These are phyloP conservation scores for Tilletia walkeri DNA, from an alignment of 1,284 basidiomycete species.

Conservation along the genomic window DNA sequence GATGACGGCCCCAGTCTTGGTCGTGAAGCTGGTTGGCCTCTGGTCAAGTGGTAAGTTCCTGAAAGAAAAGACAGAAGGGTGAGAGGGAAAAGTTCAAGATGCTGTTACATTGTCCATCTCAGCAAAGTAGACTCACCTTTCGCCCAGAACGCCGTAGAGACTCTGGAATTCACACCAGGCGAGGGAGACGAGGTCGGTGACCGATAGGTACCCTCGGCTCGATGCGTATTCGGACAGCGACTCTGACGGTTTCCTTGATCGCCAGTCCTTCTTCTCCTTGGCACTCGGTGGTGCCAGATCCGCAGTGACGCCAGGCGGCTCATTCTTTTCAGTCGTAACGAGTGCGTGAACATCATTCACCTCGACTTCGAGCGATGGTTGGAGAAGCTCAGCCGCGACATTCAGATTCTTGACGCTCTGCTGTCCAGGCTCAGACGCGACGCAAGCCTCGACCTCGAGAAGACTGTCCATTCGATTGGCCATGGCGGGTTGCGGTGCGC, in stretches of 20 bases:
- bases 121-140: neutral
- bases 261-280: neutral
- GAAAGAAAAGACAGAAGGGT: constrained; percentile 10
- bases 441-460: too few relatives aligned
- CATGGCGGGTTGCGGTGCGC: too few relatives aligned
- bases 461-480: too few relatives aligned
- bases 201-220: constrained; percentile 28
- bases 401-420: too few relatives aligned
- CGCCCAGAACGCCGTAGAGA: constrained; percentile 40
- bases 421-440: too few relatives aligned
- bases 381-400: too few relatives aligned
- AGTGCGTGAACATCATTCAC: constrained; percentile 2
- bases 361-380: neutral
- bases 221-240: constrained; percentile 1
- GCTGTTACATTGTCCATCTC: neutral
- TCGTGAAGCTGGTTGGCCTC: constrained; percentile 40
- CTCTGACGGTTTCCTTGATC: neutral
- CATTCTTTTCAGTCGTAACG: neutral
- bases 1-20: constrained; percentile 33
- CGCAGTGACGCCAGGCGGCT: too few relatives aligned
- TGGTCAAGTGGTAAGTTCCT: constrained; percentile 36
- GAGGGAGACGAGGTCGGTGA: constrained; percentile 48
- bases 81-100: neutral
- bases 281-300: neutral
- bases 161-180: constrained; percentile 51